These are phyloP conservation scores for Leccinum ochraceum DNA, from an alignment of 768 basidiomycete genomes.

Conservation along the genomic window DNA sequence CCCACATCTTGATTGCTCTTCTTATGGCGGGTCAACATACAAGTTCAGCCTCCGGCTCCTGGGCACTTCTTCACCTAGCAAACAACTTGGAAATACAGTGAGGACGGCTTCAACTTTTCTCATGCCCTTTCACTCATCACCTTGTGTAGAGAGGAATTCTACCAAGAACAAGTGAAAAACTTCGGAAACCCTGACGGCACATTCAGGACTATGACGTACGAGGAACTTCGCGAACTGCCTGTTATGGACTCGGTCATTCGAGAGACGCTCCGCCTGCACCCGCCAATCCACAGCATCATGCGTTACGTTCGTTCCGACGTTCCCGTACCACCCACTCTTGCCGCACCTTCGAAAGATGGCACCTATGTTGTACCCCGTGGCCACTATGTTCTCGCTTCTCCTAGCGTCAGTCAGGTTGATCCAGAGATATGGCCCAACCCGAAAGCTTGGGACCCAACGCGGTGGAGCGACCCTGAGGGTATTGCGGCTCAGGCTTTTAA, in stretches of 20 bases:
- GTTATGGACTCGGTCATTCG: conserved; percentile 88
- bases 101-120: conserved; percentile 29
- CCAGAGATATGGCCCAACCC: conserved; percentile 78
- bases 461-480: conserved; percentile 88
- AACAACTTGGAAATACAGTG: conserved; percentile 72
- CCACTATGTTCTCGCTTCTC: conserved; percentile 85
- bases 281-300: conserved; percentile 95
- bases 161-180: conserved; percentile 83
- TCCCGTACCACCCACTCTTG: conserved; percentile 75
- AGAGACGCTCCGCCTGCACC: conserved; percentile 91
- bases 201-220: conserved; percentile 79
- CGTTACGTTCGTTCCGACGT: conserved; percentile 89
- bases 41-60: conserved; percentile 88
- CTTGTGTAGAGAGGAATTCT: conserved; percentile 69
- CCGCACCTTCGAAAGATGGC: conserved; percentile 71
- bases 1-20: conserved; percentile 98
- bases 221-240: conserved; percentile 81
- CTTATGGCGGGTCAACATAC: conserved; percentile 99
- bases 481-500: conserved; percentile 77
- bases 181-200: conserved; percentile 81
- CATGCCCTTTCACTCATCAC: not conserved
- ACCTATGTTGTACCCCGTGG: conserved; percentile 89
- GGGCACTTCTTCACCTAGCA: conserved; percentile 88
- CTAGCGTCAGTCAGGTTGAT: conserved; percentile 87
- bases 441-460: conserved; percentile 68